phyloP scores from a whole-genome alignment of 306 rosid species.

The Aeschynomene evenia region DNA sequence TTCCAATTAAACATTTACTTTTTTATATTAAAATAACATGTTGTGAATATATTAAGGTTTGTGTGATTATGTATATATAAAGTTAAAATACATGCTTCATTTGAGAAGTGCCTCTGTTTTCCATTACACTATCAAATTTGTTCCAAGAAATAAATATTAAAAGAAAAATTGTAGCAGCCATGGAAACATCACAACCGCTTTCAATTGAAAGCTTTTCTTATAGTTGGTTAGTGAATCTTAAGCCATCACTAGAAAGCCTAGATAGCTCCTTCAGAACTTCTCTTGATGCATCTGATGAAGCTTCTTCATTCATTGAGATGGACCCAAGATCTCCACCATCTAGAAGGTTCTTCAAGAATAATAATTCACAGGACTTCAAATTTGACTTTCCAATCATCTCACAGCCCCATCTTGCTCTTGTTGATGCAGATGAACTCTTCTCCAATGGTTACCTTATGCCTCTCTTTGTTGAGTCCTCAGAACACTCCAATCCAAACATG shows the following conservation, averaged over 20 bases:
- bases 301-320: slow-evolving; percentile 94
- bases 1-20: too few relatives aligned
- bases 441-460: slow-evolving; percentile 90
- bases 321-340: slow-evolving; percentile 94
- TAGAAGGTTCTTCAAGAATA: slow-evolving; percentile 66
- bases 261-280: slow-evolving; percentile 65
- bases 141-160: too few relatives aligned
- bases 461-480: slow-evolving; percentile 59
- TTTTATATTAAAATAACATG: too few relatives aligned
- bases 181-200: slow-evolving; percentile 85
- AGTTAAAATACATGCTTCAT: slow-evolving; percentile 38
- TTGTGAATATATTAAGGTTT: slow-evolving; percentile 39
- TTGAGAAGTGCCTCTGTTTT: slow-evolving; percentile 38
- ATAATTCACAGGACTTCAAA: slow-evolving; percentile 72
- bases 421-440: slow-evolving; percentile 91
- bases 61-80: background rate
- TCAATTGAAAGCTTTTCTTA: slow-evolving; percentile 94
- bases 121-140: slow-evolving; percentile 6
- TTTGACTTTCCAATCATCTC: slow-evolving; percentile 72
- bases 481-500: slow-evolving; percentile 29
- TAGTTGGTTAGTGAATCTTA: slow-evolving; percentile 89
- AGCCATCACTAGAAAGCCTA: slow-evolving; percentile 72
- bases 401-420: slow-evolving; percentile 58
- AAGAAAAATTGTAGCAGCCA: slow-evolving; percentile 48
- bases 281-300: slow-evolving; percentile 74